Conservation (phyloP, 148 eudicot genomes). For the Polygonum aviculare region DNA sequence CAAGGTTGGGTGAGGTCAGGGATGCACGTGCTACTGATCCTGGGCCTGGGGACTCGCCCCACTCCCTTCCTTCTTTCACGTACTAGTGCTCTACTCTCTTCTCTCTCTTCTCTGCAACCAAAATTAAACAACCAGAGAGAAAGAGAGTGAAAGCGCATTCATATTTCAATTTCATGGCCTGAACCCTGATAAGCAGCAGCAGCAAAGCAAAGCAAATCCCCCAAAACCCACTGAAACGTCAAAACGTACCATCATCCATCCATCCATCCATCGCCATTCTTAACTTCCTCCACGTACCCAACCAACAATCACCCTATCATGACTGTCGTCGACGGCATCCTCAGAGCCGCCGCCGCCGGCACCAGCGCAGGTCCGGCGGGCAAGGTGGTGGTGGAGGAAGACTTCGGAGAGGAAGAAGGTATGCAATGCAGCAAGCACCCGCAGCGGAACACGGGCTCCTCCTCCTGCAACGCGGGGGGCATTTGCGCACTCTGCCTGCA, state of each 20-base stretch:
- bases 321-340: conserved; percentile 2
- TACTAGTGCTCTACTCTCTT: no score
- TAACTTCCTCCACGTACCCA: not conserved
- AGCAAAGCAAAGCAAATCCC: not conserved
- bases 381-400: conserved; percentile 22
- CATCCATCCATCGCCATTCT: not conserved
- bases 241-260: not conserved
- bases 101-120: not conserved
- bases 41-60: no score
- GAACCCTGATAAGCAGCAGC: not conserved
- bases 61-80: no score
- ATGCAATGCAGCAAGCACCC: conserved; percentile 58
- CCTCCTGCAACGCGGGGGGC: conserved; percentile 32
- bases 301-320: no score
- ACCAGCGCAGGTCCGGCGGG: not conserved
- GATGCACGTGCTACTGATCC: no score
- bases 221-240: not conserved
- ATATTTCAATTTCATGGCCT: not conserved
- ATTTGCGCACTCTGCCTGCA: conserved; percentile 94
- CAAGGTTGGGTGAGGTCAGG: no score
- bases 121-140: no score
- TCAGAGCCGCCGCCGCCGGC: not conserved
- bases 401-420: conserved; percentile 27
- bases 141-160: not conserved
- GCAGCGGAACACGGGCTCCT: conserved; percentile 37